These are phyloP conservation scores for Botryotinia convoluta DNA, from an alignment of 2,329 filamentous ascomycete species.

Conservation along the genomic window DNA sequence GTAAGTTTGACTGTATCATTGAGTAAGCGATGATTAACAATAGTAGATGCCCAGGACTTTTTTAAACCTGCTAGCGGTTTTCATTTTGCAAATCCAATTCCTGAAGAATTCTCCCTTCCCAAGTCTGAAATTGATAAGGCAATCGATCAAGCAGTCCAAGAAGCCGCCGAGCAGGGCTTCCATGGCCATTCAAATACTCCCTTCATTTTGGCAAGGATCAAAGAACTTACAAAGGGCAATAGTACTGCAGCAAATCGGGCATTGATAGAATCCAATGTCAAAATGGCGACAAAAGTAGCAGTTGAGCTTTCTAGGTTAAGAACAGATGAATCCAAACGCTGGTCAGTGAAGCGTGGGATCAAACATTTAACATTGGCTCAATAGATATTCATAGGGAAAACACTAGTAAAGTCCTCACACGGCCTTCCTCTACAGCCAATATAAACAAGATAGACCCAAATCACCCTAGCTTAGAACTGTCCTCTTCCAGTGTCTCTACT, in stretches of 20 bases:
- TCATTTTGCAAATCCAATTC: constrained; percentile 81
- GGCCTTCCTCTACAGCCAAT: background rate
- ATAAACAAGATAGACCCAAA: background rate
- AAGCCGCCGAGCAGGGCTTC: constrained; percentile 52
- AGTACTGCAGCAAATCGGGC: constrained; percentile 63
- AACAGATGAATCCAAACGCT: background rate
- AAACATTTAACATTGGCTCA: constrained; percentile 3
- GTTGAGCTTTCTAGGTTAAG: constrained; percentile 44
- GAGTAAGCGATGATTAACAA: background rate
- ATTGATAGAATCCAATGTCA: constrained; percentile 65
- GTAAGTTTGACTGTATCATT: constrained; percentile 43
- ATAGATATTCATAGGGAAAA: background rate
- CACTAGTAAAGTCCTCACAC: background rate
- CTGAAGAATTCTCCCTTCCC: constrained; percentile 56
- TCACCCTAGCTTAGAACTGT: background rate
- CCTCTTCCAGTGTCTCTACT: background rate
- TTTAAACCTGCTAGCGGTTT: constrained; percentile 68
- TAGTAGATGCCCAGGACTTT: constrained; percentile 64
- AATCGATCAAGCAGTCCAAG: constrained; percentile 54
- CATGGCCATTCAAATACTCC: constrained; percentile 67
- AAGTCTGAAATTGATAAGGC: constrained; percentile 57
- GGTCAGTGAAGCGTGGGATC: background rate
- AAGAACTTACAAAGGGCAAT: constrained; percentile 61
- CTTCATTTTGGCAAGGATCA: constrained; percentile 65
- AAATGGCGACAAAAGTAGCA: constrained; percentile 62